Evolutionary conservation across 2,329 filamentous ascomycete genomes (phyloP), one percentile per base, ranked within the genome.

Genomic region (Fusarium gaditjirri): DNA sequence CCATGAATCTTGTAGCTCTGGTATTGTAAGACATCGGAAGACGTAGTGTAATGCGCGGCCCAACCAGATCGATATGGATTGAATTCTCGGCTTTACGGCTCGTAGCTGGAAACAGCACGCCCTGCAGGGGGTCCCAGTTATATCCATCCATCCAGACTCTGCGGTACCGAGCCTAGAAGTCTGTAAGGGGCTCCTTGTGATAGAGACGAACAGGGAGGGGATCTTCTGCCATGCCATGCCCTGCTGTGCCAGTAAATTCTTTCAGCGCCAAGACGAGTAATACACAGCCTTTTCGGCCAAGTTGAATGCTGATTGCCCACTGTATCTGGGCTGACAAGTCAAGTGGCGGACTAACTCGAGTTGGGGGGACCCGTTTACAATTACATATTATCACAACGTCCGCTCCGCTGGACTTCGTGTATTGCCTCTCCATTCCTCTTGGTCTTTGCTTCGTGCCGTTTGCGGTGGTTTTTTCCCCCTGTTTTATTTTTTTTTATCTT

Each of bases 361-460:
- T 49, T 36, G 43, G 47, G 27, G 52, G 21, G 11, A 19, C 33
- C 46, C 53, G 54, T 73, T 64, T 68, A 71, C 38, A 31, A 31
- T 55, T 23, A 53, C 69, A 75, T 76, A 76, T 75, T 76, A 76
- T 76, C 73, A 72, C 62, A 46, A 69, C 71, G 59, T 64, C 64
- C 68, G 72, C 74, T 70, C 74, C 57, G 41, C 23, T 56, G 39
- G 54, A 23, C 41, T 27, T 33, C 33, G 29, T 35, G 31, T 47
- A 56, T 56, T 41, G 46, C 61, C 52, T 55, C 54, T 72, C 63
- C 68, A 74, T 74, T 74, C 67, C 71, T 74, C 54, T 44, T 47
- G 38, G 47, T 61, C 49, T 36, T 31, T 54, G 50, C 38, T 55
- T 62, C 50, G 47, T 54, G 54, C 71, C 59, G 68, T 69, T 69